Evolutionary conservation across 345 rosid genomes (phyloP), one percentile per base, ranked within the genome.

Genomic region (Aquilaria malaccensis): DNA sequence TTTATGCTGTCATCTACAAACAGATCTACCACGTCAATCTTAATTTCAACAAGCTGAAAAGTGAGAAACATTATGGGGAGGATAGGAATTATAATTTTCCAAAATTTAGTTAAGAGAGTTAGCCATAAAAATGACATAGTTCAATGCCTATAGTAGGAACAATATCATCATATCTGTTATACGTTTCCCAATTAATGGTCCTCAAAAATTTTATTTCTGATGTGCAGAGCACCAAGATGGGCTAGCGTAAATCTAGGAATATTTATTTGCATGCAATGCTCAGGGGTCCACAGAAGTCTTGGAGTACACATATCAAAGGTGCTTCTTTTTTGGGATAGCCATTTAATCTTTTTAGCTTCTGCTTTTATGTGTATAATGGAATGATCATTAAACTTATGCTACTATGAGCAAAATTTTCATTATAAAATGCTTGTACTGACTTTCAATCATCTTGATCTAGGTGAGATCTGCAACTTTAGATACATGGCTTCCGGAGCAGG

Each of bases 221-320:
- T 56, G 52, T 64, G 59, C 82, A 88, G 97, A 77, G 96, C 72
- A 57, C 96, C 99, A 29, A 72, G 96, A 76, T 90, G 99, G 99
- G 96, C 99, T 30, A 90, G 97, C 64, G 97, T 94, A 69, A 94
- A 94, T 74, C 82, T 94, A 50, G 97, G 99, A 58, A 85, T 94
- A 76, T 88, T 94, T 78, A 94, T 94, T 64, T 94, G 99, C 81
- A 82, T 94, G 89, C 97, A 88, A 51, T 90, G 99, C 61, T 91
- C 99, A 30, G 99, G 99, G 55, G 56, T 83, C 56, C 97, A 94
- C 68, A 82, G 99, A 47, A 83, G 93, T 76, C 95, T 94, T 48
- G 99, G 99, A 37, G 97, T 94, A 48, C 97, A 94, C 72, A 88
- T 94, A 77, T 86, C 99, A 29, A 90, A 94, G 90, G 99, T 94